Evolutionary conservation across 1,284 basidiomycete species (phyloP).

Genomic region (Apiotrichum montevideense): DNA sequence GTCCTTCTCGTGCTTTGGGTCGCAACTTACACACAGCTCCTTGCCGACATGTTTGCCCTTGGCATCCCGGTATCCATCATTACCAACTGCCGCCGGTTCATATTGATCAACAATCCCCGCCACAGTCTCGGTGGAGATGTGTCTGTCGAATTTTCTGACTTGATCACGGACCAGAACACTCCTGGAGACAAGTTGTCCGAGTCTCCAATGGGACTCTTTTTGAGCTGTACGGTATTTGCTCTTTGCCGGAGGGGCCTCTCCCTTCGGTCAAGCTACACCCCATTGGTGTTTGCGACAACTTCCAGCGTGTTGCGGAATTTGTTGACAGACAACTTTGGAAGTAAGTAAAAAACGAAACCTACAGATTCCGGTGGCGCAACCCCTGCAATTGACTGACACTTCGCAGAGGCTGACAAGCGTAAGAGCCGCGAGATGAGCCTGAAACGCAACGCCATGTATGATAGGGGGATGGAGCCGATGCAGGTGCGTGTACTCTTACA

Average conservation of each 20-base stretch:
- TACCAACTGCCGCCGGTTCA: constrained; percentile 14
- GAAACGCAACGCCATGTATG: constrained; percentile 7
- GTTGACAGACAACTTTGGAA: constrained; percentile 3
- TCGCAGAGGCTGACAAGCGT: not conserved
- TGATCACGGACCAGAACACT: not conserved
- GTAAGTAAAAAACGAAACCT: not conserved
- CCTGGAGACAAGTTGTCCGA: not conserved
- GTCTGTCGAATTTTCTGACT: constrained; percentile 5
- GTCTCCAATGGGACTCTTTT: constrained; percentile 11
- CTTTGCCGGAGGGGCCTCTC: not conserved
- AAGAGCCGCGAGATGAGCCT: not conserved
- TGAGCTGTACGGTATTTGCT: constrained; percentile 6
- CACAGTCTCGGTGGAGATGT: not conserved
- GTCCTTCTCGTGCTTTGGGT: too few species aligned
- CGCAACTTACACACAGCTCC: not conserved
- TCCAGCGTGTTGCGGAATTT: not conserved
- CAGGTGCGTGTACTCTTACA: not conserved
- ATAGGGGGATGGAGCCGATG: not conserved
- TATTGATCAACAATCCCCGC: not conserved
- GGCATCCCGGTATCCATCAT: not conserved
- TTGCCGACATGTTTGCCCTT: not conserved
- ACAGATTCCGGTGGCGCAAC: not conserved
- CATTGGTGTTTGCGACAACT: not conserved
- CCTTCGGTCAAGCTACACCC: not conserved
- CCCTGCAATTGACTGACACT: not conserved